Conservation (phyloP, 73 alveolate species). For the Durusdinium trenchii region DNA sequence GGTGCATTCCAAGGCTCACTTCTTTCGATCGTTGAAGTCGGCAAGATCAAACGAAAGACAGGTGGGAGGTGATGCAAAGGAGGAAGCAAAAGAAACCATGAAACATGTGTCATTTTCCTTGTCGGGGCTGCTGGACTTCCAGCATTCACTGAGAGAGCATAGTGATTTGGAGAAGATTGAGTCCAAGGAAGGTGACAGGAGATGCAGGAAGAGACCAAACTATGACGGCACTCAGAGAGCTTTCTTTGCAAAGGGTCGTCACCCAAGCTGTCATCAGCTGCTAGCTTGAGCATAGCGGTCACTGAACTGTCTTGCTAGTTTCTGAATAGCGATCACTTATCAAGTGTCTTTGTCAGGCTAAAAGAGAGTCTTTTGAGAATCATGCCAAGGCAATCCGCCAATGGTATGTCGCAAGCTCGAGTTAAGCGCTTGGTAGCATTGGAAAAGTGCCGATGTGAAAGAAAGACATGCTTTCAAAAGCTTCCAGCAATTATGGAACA, state of each 20-base stretch:
- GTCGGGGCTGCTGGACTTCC: background rate
- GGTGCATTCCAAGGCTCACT: no score
- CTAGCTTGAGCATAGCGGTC: background rate
- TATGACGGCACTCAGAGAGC: background rate
- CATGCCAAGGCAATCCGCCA: background rate
- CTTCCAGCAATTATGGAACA: background rate
- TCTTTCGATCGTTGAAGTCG: no score
- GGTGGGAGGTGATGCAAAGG: background rate
- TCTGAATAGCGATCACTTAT: background rate
- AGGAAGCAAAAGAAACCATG: background rate
- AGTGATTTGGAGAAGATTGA: background rate
- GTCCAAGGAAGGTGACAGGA: background rate
- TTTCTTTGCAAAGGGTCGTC: constrained; percentile 24
- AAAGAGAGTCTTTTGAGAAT: no score
- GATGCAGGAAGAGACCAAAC: constrained; percentile 5
- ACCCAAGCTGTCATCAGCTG: background rate
- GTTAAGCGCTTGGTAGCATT: background rate
- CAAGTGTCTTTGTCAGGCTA: background rate
- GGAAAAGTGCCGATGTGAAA: background rate
- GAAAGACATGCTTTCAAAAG: background rate
- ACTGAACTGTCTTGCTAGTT: background rate
- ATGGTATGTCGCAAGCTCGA: constrained; percentile 7
- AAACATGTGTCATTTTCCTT: background rate
- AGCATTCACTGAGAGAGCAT: background rate
- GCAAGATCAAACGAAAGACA: no score